A percentile compares a stretch with the other conserved stretches of the same genome.
Conservation (phyloP, 1,284 basidiomycete species). For the Apiotrichum veenhuisii region DNA sequence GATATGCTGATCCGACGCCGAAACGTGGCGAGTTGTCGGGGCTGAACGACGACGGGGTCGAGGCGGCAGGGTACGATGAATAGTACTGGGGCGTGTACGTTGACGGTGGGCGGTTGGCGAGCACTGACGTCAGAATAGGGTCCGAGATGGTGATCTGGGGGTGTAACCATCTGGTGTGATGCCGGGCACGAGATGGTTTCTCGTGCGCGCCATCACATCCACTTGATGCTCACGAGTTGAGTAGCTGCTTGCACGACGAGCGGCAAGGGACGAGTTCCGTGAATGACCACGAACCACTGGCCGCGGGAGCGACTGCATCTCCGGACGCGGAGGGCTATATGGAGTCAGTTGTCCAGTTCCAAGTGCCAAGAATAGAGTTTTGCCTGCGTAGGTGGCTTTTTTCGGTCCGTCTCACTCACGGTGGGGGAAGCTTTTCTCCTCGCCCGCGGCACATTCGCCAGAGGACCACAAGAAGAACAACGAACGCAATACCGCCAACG, state of each 20-base stretch:
- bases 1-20: slow-evolving; percentile 12
- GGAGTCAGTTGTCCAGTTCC: slow-evolving; percentile 3
- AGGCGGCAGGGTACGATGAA: slow-evolving; percentile 33
- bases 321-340: slow-evolving; percentile 34
- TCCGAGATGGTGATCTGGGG: background rate
- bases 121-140: slow-evolving; percentile 18
- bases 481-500: slow-evolving; percentile 31
- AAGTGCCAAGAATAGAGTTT: background rate
- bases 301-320: slow-evolving; percentile 24
- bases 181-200: too few relatives aligned
- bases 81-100: slow-evolving; percentile 31
- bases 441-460: slow-evolving; percentile 32
- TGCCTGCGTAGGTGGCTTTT: background rate
- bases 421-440: slow-evolving; percentile 39
- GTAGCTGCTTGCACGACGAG: slow-evolving; percentile 28
- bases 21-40: slow-evolving; percentile 30
- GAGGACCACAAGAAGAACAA: slow-evolving; percentile 23
- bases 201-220: too few relatives aligned
- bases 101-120: slow-evolving; percentile 15
- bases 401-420: slow-evolving; percentile 28
- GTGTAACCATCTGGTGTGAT: too few relatives aligned
- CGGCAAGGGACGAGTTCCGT: slow-evolving; percentile 13
- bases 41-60: slow-evolving; percentile 24
- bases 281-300: slow-evolving; percentile 8
- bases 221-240: slow-evolving; percentile 40